Base-by-base conservation (phyloP, 2,329 filamentous ascomycete species). In the Trichoderma koningiopsis region DNA sequence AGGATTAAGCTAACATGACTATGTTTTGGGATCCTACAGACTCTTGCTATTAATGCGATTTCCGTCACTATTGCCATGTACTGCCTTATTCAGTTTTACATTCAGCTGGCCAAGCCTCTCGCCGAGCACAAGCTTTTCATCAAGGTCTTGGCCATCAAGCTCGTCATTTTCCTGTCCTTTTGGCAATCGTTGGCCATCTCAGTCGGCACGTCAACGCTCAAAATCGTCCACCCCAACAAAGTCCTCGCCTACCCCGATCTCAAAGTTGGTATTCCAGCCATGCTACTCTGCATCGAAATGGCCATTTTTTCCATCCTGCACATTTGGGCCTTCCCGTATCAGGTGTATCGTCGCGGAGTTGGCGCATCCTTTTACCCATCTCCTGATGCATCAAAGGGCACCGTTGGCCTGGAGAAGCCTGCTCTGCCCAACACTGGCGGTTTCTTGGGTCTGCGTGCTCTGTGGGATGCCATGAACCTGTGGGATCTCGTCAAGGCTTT, bases 91-190 rank as follows among this genome's bases (percentile, higher is more conserved):
- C 93, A 97, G 75, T 96, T 96, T 79, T 97, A 97, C 79, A 79
- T 92, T 35, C 92, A 96, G 78, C 83, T 96, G 57, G 89, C 88
- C 72, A 81, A 84, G 0, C 87, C 92, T 70, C 84, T 97, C 31
- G 84, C 85, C 8, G 86, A 90, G 66, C 88, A 96, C 76, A 85
- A 82, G 22, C 91, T 93, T 0, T 91, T 95, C 73, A 80, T 95
- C 72, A 97, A 97, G 79, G 89, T 97, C 31, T 77, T 93, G 24
- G 91, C 92, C 75, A 96, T 97, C 81, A 97, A 97, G 80, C 85
- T 96, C 33, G 93, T 96, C 76, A 93, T 97, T 75, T 97, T 97
- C 83, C 86, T 97, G 73, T 94, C 91, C 43, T 96, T 96, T 79
- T 97, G 93, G 93, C 93, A 97, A 80, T 85, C 78, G 3, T 81